Conservation (phyloP, 164 flowering plant genomes). For the Kalanchoe fedtschenkoi region DNA sequence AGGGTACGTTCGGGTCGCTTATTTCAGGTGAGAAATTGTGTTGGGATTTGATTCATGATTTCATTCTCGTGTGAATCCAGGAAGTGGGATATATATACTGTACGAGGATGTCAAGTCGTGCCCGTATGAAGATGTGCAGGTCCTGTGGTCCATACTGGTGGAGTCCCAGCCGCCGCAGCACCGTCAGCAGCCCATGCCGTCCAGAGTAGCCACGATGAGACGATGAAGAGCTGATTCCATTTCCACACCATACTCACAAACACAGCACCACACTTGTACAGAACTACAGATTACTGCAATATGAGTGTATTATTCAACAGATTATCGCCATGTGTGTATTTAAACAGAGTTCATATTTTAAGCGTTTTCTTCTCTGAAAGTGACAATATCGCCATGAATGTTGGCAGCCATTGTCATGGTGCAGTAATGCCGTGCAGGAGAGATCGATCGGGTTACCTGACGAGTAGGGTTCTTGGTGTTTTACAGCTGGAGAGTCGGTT, state of each 20-base stretch:
- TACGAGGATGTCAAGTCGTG: conserved; percentile 96
- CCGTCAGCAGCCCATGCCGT: not conserved
- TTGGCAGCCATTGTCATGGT: too few species aligned
- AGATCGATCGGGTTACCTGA: too few species aligned
- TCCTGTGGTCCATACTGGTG: conserved; percentile 90
- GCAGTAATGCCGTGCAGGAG: too few species aligned
- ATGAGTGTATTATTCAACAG: not conserved
- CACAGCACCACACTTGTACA: not conserved
- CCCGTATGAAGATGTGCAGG: conserved; percentile 90
- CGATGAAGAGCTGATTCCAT: conserved; percentile 4
- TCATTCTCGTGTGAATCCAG: conserved; percentile 20
- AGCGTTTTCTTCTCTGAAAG: too few species aligned
- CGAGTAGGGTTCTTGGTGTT: not conserved
- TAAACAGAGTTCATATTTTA: too few species aligned
- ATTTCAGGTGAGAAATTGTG: not conserved
- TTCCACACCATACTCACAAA: not conserved
- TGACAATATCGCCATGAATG: too few species aligned
- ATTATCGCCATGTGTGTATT: too few species aligned
- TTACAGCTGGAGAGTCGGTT: not conserved
- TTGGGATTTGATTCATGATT: not conserved
- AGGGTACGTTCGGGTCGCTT: conserved; percentile 22
- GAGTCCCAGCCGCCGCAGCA: conserved; percentile 42
- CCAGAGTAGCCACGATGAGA: conserved; percentile 2
- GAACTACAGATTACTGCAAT: not conserved
- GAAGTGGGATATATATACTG: conserved; percentile 88